phyloP scores from a whole-genome alignment of 176 grass and related monocot species.

The Rhynchospora tenuis region DNA sequence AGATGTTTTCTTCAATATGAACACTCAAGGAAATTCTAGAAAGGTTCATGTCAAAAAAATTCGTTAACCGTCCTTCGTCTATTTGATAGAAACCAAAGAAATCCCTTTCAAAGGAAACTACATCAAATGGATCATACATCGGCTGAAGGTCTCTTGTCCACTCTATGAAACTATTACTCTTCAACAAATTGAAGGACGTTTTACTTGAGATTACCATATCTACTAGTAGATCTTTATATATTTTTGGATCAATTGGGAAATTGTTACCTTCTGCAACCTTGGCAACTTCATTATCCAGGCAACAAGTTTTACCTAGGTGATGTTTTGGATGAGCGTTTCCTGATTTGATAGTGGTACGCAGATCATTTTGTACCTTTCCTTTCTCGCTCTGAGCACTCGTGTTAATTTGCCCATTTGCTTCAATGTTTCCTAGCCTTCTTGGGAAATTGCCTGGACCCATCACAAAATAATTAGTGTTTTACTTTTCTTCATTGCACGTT shows the following conservation, averaged over 20 bases:
- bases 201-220: not conserved
- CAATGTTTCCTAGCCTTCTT: not conserved
- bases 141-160: not conserved
- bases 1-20: too few species aligned
- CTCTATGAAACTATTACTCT: not conserved
- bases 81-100: not conserved
- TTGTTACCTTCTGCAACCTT: not conserved
- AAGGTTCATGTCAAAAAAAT: not conserved
- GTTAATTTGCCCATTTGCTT: not conserved
- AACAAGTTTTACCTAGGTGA: not conserved
- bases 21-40: not conserved
- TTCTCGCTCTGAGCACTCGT: too few species aligned
- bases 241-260: not conserved
- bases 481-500: not conserved
- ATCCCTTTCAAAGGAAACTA: not conserved
- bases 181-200: not conserved
- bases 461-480: not conserved
- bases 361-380: too few species aligned
- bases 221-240: not conserved
- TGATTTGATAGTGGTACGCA: too few species aligned
- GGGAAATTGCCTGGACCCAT: not conserved
- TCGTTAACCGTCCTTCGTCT: not conserved
- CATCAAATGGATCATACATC: not conserved
- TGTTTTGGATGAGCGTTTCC: too few species aligned
- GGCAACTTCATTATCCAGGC: not conserved